Conservation (phyloP, 2,329 filamentous ascomycete genomes). For the Hypoxylon sp. region DNA sequence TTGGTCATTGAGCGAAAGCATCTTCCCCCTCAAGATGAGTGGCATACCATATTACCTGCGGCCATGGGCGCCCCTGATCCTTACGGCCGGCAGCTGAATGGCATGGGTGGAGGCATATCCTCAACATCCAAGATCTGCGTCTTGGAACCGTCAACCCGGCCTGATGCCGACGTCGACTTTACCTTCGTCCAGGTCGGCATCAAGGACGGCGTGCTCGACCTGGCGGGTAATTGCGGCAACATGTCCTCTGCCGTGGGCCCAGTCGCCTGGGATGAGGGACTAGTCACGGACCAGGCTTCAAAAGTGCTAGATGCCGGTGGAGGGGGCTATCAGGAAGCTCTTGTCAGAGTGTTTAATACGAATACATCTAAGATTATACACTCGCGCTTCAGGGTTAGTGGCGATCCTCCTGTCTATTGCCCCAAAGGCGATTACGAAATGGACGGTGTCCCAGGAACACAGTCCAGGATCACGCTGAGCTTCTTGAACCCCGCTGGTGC, state of each 20-base stretch:
- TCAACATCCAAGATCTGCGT: constrained; percentile 81
- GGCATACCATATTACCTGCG: constrained; percentile 50
- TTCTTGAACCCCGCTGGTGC: constrained; percentile 60
- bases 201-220: constrained; percentile 66
- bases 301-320: constrained; percentile 14
- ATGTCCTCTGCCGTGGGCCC: constrained; percentile 71
- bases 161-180: constrained; percentile 52
- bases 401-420: constrained; percentile 48
- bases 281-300: constrained; percentile 55
- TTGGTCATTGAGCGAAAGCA: constrained; percentile 55
- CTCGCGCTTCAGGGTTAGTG: constrained; percentile 56
- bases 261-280: constrained; percentile 69
- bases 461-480: constrained; percentile 56
- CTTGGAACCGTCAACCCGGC: constrained; percentile 65
- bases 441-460: constrained; percentile 59
- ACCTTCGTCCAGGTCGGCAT: constrained; percentile 68
- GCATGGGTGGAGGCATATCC: constrained; percentile 78
- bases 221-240: constrained; percentile 73
- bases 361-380: constrained; percentile 56
- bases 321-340: constrained; percentile 37
- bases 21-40: constrained; percentile 57
- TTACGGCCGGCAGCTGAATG: constrained; percentile 78
- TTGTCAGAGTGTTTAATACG: constrained; percentile 54
- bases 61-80: constrained; percentile 64
- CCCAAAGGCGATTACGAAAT: constrained; percentile 57